Conservation (phyloP, 2,329 filamentous ascomycete species). For the Trichoderma gracile region DNA sequence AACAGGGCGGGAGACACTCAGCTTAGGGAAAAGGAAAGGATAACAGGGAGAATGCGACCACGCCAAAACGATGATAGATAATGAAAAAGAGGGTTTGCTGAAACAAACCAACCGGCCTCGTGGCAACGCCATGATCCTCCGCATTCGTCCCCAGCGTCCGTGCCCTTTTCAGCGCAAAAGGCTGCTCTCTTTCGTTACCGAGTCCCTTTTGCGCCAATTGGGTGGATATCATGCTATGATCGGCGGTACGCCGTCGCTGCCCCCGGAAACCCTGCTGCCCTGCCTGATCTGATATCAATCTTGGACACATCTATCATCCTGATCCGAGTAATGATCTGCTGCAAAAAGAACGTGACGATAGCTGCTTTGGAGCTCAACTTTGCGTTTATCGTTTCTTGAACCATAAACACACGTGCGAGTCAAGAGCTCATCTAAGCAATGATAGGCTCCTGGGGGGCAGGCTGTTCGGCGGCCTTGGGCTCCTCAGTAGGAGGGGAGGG, state of each 20-base stretch:
- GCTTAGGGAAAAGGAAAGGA: conserved; percentile 4
- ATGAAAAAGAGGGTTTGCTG: conserved; percentile 4
- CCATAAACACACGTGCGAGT: neutral
- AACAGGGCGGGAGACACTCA: neutral
- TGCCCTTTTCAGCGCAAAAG: neutral
- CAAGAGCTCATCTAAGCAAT: conserved; percentile 33
- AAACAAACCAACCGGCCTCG: conserved; percentile 18
- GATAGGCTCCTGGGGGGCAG: conserved; percentile 36
- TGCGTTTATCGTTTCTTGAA: conserved; percentile 29
- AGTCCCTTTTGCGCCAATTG: neutral
- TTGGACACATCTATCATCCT: conserved; percentile 28
- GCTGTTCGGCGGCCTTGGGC: conserved; percentile 34
- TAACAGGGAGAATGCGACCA: conserved; percentile 10
- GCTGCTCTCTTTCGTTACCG: neutral
- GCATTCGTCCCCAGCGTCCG: conserved; percentile 3
- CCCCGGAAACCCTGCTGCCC: neutral
- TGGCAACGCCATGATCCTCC: conserved; percentile 21
- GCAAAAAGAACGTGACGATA: conserved; percentile 35
- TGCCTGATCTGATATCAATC: conserved; percentile 8
- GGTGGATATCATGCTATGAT: conserved; percentile 19
- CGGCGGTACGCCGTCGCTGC: neutral
- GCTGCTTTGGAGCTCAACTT: conserved; percentile 33
- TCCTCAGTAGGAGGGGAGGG: conserved; percentile 43
- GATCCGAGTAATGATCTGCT: conserved; percentile 29
- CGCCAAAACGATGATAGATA: conserved; percentile 12